Conservation (phyloP, 2,329 filamentous ascomycete genomes). For the Lasiodiplodia theobromae region DNA sequence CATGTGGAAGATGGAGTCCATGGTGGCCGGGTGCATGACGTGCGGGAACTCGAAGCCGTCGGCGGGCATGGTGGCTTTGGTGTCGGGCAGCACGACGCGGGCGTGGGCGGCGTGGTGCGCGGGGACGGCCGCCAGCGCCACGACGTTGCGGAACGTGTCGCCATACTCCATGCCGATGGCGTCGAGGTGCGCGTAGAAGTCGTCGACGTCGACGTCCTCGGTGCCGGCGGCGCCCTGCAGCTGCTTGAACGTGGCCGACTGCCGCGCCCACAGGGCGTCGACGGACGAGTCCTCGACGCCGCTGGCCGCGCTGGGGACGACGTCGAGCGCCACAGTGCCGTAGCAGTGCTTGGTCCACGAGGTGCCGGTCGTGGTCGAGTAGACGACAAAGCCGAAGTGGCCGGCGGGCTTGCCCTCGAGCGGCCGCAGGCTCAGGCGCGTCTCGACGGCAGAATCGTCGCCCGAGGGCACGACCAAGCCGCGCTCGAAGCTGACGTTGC, state of each 20-base stretch:
- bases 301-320: too few species aligned
- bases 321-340: too few species aligned
- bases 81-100: conserved; percentile 4
- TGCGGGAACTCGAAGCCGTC: conserved; percentile 29
- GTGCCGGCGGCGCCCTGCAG: background rate
- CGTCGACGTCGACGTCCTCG: conserved; percentile 8
- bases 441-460: background rate
- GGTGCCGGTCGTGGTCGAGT: too few species aligned
- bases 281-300: background rate
- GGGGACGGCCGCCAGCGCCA: background rate
- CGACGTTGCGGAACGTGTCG: conserved; percentile 5
- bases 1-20: conserved; percentile 34
- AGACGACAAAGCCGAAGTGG: too few species aligned
- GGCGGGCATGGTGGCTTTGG: background rate
- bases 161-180: conserved; percentile 4
- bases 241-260: conserved; percentile 2
- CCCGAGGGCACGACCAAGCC: background rate
- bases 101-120: background rate
- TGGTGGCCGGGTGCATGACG: conserved; percentile 34
- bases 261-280: background rate
- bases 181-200: conserved; percentile 10
- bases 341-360: too few species aligned
- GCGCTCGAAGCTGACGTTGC: background rate
- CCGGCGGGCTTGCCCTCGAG: background rate
- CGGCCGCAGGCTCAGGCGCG: background rate